These are phyloP conservation scores for Effrenium voratum DNA, from an alignment of 73 alveolate species.

Conservation along the genomic window DNA sequence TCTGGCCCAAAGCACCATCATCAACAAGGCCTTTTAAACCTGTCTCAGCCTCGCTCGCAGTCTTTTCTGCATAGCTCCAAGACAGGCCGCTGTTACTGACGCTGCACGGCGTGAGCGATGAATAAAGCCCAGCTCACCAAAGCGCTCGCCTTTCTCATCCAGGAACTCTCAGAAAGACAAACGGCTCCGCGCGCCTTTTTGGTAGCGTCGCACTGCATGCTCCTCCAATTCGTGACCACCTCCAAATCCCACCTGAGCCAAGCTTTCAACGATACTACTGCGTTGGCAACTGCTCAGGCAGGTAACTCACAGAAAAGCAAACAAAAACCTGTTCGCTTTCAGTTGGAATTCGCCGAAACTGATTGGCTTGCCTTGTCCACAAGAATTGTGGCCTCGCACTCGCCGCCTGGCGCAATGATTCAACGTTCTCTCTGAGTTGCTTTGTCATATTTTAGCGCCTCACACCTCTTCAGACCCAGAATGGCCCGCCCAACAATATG, in stretches of 20 bases:
- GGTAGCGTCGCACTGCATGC: constrained; percentile 61
- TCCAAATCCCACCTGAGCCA: constrained; percentile 53
- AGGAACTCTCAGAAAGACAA: background rate
- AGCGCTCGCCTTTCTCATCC: constrained; percentile 7
- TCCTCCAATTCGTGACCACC: constrained; percentile 65
- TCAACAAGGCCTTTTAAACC: too few species aligned
- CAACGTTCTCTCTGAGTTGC: too few species aligned
- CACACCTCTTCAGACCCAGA: too few species aligned
- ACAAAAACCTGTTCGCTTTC: too few species aligned
- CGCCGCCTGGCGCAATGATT: constrained; percentile 47
- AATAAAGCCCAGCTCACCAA: constrained; percentile 72
- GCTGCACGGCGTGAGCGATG: constrained; percentile 51
- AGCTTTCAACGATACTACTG: background rate
- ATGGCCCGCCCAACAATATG: too few species aligned
- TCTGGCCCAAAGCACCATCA: too few species aligned
- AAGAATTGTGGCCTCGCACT: constrained; percentile 48
- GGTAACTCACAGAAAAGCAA: too few species aligned
- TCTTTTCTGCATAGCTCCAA: background rate
- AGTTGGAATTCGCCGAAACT: background rate
- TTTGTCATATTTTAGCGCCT: too few species aligned
- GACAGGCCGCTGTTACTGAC: constrained; percentile 10
- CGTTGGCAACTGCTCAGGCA: too few species aligned
- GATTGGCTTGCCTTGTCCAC: constrained; percentile 38
- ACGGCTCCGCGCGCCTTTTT: constrained; percentile 20
- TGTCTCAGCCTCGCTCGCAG: too few species aligned